Base-by-base conservation (phyloP, 495 filamentous ascomycete species). In the Penicillium atrosanguineum region DNA sequence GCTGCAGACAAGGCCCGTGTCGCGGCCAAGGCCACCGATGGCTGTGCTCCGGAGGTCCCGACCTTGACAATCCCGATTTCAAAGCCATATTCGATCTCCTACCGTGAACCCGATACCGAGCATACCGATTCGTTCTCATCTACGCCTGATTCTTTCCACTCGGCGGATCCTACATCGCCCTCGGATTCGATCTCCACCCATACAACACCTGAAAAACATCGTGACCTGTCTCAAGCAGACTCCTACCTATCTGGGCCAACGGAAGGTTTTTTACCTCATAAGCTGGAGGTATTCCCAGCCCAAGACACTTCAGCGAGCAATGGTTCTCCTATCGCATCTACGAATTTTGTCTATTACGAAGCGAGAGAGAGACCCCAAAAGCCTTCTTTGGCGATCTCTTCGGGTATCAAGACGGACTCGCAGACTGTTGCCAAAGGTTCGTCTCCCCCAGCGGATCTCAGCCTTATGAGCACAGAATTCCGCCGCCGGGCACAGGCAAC, bases 61-160 rank as follows among this genome's bases (percentile, higher is more conserved):
- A 14, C 1, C 11, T 34, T 14, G 31, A 14, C 11, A 4, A 3
- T 34, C 12, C 31, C 31, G 9, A 34, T 4, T 34, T 34, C 12
- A 14, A 34, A 34, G 11, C 9, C 31, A 34, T 4, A 15, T 14
- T 34, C 11, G 3, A 14, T 34, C 14, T 34, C 12, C 11, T 31
- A n/a, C 19, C 15, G 29, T 14, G 64, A 59, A 23, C 21, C 63
- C 8, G 64, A 67, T 48, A 44, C 63, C 37, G 59, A 71, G 41
- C 52, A 64, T 44, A 74, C 77, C 23, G 46, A 60, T 6, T 58
- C 68, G n/a, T 60, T 77, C 6, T 69, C 85, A 40, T 85, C 84
- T 43, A 87, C 79, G 52, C 72, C 76, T 11, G 81, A 84, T 26
- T 84, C 82, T 5, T 81, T 83, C 47, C 79, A 84, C 55, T 89